Conservation (phyloP, 495 filamentous ascomycete species). For the Talaromyces borbonicus region DNA sequence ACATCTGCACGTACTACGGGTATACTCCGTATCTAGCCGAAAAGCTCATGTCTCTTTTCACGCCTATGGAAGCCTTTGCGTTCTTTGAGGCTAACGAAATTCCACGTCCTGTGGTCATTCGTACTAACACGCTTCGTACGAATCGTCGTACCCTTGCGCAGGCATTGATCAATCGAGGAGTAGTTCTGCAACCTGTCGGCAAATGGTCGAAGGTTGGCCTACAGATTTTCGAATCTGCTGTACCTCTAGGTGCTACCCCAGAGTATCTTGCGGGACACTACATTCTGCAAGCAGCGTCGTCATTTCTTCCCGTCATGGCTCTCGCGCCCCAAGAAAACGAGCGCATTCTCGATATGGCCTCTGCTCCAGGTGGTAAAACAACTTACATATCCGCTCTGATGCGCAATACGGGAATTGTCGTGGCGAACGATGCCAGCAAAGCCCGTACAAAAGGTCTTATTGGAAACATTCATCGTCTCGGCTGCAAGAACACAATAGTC, state of each 20-base stretch:
- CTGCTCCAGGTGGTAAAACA: constrained; percentile 94
- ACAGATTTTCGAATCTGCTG: constrained; percentile 87
- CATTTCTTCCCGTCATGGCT: constrained; percentile 96
- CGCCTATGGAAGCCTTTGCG: constrained; percentile 87
- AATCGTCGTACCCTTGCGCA: constrained; percentile 88
- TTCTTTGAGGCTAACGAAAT: constrained; percentile 99
- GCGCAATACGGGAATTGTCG: constrained; percentile 95
- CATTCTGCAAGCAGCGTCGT: constrained; percentile 93
- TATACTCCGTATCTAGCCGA: constrained; percentile 77
- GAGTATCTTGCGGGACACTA: constrained; percentile 97
- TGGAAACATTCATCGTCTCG: constrained; percentile 94
- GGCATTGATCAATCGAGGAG: constrained; percentile 91
- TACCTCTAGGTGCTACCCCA: constrained; percentile 93
- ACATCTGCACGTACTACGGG: constrained; percentile 89
- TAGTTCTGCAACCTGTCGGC: constrained; percentile 90
- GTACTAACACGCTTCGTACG: constrained; percentile 92
- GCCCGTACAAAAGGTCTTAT: constrained; percentile 90
- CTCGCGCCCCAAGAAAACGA: constrained; percentile 89
- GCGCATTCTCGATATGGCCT: constrained; percentile 88
- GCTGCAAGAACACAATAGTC: constrained; percentile 85
- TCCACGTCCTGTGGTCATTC: constrained; percentile 72
- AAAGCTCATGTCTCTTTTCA: constrained; percentile 84
- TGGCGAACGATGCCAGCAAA: constrained; percentile 95
- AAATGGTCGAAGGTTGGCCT: constrained; percentile 98
- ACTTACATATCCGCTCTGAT: constrained; percentile 94